Evolutionary conservation across 2,329 filamentous ascomycete species (phyloP), one percentile per base, ranked within the genome.

Genomic region (Cordyceps fumosorosea): DNA sequence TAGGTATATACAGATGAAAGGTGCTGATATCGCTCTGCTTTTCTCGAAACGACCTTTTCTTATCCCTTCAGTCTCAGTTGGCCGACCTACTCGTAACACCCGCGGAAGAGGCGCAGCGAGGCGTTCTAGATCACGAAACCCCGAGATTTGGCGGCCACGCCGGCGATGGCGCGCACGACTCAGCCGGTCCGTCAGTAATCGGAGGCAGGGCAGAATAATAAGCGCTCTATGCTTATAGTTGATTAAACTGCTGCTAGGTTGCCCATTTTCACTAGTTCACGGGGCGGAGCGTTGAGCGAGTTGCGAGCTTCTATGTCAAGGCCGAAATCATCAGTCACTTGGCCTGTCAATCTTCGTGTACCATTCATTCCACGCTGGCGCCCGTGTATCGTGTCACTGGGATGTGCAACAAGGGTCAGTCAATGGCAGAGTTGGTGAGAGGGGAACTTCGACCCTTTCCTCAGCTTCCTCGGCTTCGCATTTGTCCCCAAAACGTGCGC

Each of bases 81-180:
- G 29, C 44, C 16, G 4, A 29, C 12, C n/a, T 20, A 1, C 54
- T 32, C 16, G 55, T 48, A 40, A 56, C 42, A 29, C 55, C 55
- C 42, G 3, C 42, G 16, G 55, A 18, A 24, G 55, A 57, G 55
- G 55, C 55, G 55, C 55, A 57, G 55, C n/a, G 55, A 40, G 29
- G 29, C 44, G 55, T 48, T 57, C 55, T 57, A 48, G 55, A 57
- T 47, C 55, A 42, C n/a, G 44, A 12, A 14, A 3, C 3, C 29
- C 44, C 55, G 55, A 57, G 26, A 37, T 48, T 57, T 29, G 44
- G 44, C 55, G 55, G 55, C 37, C 55, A 45, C 26, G 29, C 55
- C 29, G 54, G n/a, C 34, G 24, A 47, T n/a, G 42, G 42, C 16
- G n/a, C 44, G 29, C 55, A 29, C 55, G 26, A 24, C 26, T 37